A percentile compares a stretch with the other conserved stretches of the same genome.
Conservation (phyloP, 495 filamentous ascomycete species). For the Aspergillus bertholletiae region DNA sequence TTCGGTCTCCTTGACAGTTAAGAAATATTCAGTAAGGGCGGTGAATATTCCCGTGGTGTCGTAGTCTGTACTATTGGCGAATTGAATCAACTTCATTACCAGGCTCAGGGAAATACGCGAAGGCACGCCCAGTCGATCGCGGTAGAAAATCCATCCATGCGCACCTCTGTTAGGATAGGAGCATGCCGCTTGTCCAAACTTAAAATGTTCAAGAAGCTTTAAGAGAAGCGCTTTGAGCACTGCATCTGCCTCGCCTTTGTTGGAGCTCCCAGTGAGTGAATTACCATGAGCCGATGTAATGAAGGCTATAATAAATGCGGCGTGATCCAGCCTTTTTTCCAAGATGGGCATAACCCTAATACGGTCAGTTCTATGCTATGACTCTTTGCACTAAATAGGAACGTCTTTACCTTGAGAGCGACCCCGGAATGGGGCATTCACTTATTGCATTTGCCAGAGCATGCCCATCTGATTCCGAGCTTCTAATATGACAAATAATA, state of each 20-base stretch:
- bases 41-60: constrained; percentile 14
- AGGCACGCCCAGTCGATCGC: not conserved
- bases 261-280: not conserved
- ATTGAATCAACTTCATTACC: not conserved
- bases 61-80: constrained; percentile 14
- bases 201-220: not conserved
- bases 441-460: constrained; percentile 2
- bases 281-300: not conserved
- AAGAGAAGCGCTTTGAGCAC: not conserved
- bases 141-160: not conserved
- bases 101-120: not conserved
- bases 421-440: not conserved
- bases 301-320: not conserved
- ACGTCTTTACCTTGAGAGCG: not conserved
- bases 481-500: not conserved
- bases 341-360: not conserved
- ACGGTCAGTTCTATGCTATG: not conserved
- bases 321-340: not conserved
- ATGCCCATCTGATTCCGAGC: not conserved
- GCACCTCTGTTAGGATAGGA: too few species aligned
- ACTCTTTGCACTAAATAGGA: not conserved
- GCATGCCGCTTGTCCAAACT: not conserved
- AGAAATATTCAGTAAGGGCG: not conserved
- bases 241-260: not conserved
- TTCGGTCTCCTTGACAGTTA: not conserved